Evolutionary conservation across 2,329 filamentous ascomycete species (phyloP).

Genomic region (Claviceps sorghi): DNA sequence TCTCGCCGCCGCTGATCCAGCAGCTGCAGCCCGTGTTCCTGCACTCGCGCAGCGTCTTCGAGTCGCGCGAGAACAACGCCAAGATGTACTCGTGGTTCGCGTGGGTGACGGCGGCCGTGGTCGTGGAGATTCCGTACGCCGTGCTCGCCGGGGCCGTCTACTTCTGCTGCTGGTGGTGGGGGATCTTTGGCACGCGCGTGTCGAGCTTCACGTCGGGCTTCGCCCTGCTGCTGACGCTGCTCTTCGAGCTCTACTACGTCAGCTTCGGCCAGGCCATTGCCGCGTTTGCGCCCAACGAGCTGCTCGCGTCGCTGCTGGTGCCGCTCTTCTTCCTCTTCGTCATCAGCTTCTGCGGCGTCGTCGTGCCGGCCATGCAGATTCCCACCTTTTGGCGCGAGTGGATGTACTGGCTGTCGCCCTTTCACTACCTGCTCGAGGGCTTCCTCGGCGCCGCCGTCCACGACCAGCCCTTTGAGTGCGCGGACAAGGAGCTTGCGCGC

Average conservation of each 20-base stretch:
- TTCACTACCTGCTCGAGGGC: conserved; percentile 51
- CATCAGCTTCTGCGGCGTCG: conserved; percentile 55
- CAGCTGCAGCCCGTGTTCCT: conserved; percentile 63
- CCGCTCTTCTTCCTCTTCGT: conserved; percentile 59
- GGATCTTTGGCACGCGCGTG: conserved; percentile 32
- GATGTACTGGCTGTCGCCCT: conserved; percentile 56
- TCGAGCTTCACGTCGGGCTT: conserved; percentile 44
- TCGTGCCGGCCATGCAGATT: conserved; percentile 45
- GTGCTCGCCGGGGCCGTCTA: conserved; percentile 43
- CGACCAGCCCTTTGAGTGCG: conserved; percentile 39
- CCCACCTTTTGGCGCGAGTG: conserved; percentile 48
- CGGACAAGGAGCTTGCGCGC: conserved; percentile 39
- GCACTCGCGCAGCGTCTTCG: conserved; percentile 50
- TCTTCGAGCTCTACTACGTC: conserved; percentile 53
- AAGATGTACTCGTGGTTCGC: conserved; percentile 70
- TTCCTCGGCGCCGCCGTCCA: conserved; percentile 43
- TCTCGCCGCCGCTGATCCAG: conserved; percentile 60
- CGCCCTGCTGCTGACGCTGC: conserved; percentile 47
- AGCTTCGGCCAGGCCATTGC: conserved; percentile 55
- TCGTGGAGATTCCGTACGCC: conserved; percentile 58
- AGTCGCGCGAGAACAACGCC: conserved; percentile 57
- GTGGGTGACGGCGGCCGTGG: conserved; percentile 48
- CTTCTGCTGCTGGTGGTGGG: conserved; percentile 42
- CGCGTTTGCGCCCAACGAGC: conserved; percentile 49
- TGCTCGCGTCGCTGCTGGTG: conserved; percentile 50